Evolutionary conservation across 345 rosid species (phyloP), one percentile per base, ranked within the genome.

Genomic region (Gossypium thurberi): DNA sequence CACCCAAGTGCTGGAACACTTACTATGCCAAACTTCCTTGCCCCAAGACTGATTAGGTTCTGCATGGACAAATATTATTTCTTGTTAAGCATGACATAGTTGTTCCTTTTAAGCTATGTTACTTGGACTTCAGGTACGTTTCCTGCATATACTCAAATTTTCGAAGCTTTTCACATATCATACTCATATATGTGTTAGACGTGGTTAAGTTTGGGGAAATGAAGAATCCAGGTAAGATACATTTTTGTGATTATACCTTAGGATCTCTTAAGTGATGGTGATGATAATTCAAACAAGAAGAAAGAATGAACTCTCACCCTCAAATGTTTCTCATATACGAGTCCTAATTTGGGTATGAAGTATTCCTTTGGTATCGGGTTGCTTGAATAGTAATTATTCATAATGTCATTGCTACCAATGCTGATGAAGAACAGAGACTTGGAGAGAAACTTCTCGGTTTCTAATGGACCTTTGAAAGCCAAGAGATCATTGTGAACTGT

Each of bases 1-100:
- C 90, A 87, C 14, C 89, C 90, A 13, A 83, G 77, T 2, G 90
- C 87, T 6, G 89, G 83, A 52, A 87, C 78, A 51, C 89, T 79
- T 65, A 80, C 71, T 0, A 84, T 81, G 2, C 93, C 89, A 28
- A 89, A 68, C 74, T 84, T 89, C 71, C 82, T 87, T 33, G 79
- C 94, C n/a, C 88, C 84, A 23, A 82, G 71, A 25, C 18, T 26
- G 4, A 79, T 46, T 7, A 89, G 69, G n/a, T 10, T 81, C 91
- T 87, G 86, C 79, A 73, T 18, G 28, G 4, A 11, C 51, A 12
- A 15, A 48, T 3, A 48, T 12, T 12, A 48, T 13, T 15, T 15
- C 50, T 46, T 46, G 50, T 46, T 10, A 46, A 43, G 8, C 10
- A 21, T 46, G 43, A 14, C 15, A 13, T 61, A 17, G 3, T 61